These are phyloP conservation scores for Penicillium aurantiogriseum DNA, from an alignment of 2,329 filamentous ascomycete genomes.

Conservation along the genomic window DNA sequence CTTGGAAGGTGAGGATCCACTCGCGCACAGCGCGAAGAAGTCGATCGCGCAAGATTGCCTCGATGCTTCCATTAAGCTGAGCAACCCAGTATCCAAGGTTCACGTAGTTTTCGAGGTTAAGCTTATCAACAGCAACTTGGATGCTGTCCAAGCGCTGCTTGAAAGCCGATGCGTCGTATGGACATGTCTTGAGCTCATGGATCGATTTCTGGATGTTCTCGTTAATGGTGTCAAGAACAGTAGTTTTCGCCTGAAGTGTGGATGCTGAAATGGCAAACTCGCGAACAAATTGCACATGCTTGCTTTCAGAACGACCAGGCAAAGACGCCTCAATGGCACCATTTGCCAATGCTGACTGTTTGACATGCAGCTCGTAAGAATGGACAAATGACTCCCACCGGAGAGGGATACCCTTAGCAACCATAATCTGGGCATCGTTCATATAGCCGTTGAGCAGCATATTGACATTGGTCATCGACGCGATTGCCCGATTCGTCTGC, in stretches of 20 bases:
- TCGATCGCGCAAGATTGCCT: conserved; percentile 73
- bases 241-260: conserved; percentile 82
- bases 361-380: conserved; percentile 86
- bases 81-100: conserved; percentile 90
- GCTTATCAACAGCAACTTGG: conserved; percentile 89
- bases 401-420: conserved; percentile 82
- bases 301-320: conserved; percentile 69
- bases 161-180: conserved; percentile 78
- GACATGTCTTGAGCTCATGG: conserved; percentile 77
- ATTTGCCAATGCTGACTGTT: conserved; percentile 59
- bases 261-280: conserved; percentile 88
- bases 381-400: conserved; percentile 98
- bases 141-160: conserved; percentile 77
- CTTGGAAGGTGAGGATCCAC: conserved; percentile 85
- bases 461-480: conserved; percentile 81
- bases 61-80: conserved; percentile 81
- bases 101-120: conserved; percentile 93
- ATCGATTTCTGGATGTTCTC: conserved; percentile 78
- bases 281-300: conserved; percentile 93
- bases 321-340: conserved; percentile 59
- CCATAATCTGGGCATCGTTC: conserved; percentile 80
- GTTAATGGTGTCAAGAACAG: conserved; percentile 74
- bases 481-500: conserved; percentile 81
- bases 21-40: conserved; percentile 78
- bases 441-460: conserved; percentile 87